Conservation (phyloP, 2,329 filamentous ascomycete species). For the Arthrobotrys iridis region DNA sequence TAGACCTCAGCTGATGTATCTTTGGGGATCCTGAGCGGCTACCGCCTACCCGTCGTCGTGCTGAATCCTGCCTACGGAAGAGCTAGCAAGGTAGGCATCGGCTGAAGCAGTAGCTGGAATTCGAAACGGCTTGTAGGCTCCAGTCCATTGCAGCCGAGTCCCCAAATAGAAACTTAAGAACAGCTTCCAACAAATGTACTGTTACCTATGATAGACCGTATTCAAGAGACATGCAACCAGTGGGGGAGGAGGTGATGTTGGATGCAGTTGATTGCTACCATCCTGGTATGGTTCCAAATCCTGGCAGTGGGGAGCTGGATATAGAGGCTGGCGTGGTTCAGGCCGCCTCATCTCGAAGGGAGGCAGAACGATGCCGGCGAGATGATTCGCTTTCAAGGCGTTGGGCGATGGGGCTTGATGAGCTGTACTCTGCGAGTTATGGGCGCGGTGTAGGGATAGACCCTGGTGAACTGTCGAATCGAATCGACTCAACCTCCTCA, state of each 20-base stretch:
- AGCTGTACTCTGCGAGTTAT: constrained; percentile 51
- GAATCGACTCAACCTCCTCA: constrained; percentile 37
- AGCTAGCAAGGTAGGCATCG: constrained; percentile 20
- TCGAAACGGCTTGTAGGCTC: constrained; percentile 40
- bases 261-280: constrained; percentile 37
- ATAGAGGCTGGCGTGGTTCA: constrained; percentile 33
- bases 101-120: constrained; percentile 27
- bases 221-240: constrained; percentile 12
- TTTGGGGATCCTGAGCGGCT: constrained; percentile 26
- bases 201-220: constrained; percentile 22
- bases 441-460: constrained; percentile 43
- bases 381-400: constrained; percentile 34
- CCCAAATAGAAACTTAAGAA: constrained; percentile 39
- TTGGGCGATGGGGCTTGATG: constrained; percentile 52
- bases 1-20: constrained; percentile 41
- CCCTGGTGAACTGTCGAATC: constrained; percentile 27
- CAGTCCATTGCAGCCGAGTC: constrained; percentile 38
- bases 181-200: constrained; percentile 24
- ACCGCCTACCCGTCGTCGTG: constrained; percentile 38
- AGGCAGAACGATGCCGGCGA: constrained; percentile 27
- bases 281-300: constrained; percentile 45
- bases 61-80: constrained; percentile 6
- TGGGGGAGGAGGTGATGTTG: constrained; percentile 13
- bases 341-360: constrained; percentile 38
- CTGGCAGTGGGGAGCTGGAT: constrained; percentile 25